phyloP scores from a whole-genome alignment of 1,139 yeast genomes.

The Yamadazyma aaseri region DNA sequence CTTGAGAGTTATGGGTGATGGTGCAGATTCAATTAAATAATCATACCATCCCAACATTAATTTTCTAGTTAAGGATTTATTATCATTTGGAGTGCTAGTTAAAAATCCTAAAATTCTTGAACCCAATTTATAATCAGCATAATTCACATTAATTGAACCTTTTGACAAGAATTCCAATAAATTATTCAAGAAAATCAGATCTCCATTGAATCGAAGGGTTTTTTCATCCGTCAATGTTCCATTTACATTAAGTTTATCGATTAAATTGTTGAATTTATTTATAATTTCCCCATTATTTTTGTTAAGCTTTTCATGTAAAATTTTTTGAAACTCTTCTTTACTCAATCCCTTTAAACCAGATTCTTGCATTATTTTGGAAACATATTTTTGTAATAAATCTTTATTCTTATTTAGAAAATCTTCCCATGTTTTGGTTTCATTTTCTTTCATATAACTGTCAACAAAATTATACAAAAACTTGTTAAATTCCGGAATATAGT shows the following conservation, averaged over 20 bases:
- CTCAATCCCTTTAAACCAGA: conserved; percentile 16
- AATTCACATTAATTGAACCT: conserved; percentile 39
- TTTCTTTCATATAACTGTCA: conserved; percentile 25
- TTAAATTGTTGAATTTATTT: conserved; percentile 26
- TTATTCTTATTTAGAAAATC: conserved; percentile 22
- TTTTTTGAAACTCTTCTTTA: conserved; percentile 21
- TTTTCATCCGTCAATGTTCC: conserved; percentile 3
- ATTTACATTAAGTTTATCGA: conserved; percentile 22
- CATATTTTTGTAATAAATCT: conserved; percentile 18
- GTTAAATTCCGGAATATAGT: conserved; percentile 41
- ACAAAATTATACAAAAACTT: conserved; percentile 35
- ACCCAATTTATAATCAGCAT: conserved; percentile 43
- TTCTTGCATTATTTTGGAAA: conserved; percentile 10
- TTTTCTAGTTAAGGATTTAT: conserved; percentile 23
- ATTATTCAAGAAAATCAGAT: conserved; percentile 22
- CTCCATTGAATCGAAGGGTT: conserved; percentile 9
- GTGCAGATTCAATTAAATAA: conserved; percentile 24
- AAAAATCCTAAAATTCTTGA: conserved; percentile 43
- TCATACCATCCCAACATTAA: conserved; percentile 44
- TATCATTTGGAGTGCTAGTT: conserved; percentile 22
- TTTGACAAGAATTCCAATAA: conserved; percentile 34
- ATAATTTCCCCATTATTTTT: conserved; percentile 26
- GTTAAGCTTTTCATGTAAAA: conserved; percentile 21
- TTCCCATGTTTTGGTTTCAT: conserved; percentile 19
- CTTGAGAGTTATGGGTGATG: conserved; percentile 26